These are phyloP conservation scores for Coemansia sp. DNA, from an alignment of 192 early-diverging fungal species.

Conservation along the genomic window DNA sequence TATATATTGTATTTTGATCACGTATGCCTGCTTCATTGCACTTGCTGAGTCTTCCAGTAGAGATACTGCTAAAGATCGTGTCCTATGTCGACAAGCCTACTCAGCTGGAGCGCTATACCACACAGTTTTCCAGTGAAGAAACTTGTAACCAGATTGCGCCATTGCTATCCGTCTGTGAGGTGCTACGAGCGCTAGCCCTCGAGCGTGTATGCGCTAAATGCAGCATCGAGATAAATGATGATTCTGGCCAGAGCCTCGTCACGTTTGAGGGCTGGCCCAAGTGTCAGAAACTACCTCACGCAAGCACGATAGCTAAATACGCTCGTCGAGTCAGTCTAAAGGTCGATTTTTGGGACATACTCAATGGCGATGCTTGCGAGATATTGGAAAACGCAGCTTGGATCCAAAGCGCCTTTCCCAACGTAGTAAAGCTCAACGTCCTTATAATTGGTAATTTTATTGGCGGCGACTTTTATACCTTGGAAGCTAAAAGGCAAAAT, in stretches of 20 bases:
- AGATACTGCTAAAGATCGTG: background rate
- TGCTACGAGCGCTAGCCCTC: background rate
- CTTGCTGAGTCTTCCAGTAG: background rate
- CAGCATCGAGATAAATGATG: background rate
- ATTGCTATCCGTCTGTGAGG: background rate
- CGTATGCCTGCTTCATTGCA: background rate
- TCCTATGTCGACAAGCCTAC: background rate
- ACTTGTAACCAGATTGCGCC: background rate
- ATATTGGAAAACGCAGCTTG: slow-evolving; percentile 7
- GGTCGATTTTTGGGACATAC: slow-evolving; percentile 9
- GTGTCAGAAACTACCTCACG: background rate
- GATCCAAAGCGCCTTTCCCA: background rate
- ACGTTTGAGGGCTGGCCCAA: slow-evolving; percentile 10
- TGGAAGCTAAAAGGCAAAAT: slow-evolving; percentile 1
- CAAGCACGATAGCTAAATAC: slow-evolving; percentile 3
- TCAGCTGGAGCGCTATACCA: slow-evolving; percentile 1
- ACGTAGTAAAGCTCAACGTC: background rate
- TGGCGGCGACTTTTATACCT: slow-evolving; percentile 8
- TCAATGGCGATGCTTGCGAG: background rate
- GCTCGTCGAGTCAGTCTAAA: background rate
- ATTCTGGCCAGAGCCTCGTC: background rate
- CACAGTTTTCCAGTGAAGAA: background rate
- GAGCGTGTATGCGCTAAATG: slow-evolving; percentile 6
- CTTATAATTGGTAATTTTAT: background rate
- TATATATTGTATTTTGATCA: background rate